Evolutionary conservation across 169 alveolate genomes (phyloP), one percentile per base, ranked within the genome.

Genomic region (Plasmodium reichenowi): DNA sequence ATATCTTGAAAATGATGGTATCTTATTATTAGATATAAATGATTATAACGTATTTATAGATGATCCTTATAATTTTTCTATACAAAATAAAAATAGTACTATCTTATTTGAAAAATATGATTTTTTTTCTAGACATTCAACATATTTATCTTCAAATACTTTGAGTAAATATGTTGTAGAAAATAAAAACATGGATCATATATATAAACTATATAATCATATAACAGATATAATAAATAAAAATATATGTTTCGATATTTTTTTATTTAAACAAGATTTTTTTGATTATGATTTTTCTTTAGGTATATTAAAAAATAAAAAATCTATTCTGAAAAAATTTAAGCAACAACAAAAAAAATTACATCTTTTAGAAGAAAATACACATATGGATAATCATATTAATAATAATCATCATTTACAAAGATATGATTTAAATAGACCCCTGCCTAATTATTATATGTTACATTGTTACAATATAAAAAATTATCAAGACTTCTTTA

Each of bases 1-100:
- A 10, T 80, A 20, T 45, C 63, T 80, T 9, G 90, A 80, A 67
- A 80, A 80, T 70, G 90, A 80, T 56, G 90, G 90, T n/a, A 66
- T 80, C 7, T 45, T 80, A 12, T 45, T 80, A 5, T 50, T 67
- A 80, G 80, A 80, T 38, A 80, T 80, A 17, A 80, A 80, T 43
- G 90, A 80, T 67, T 80, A 80, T 47, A 80, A 80, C 47, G 12
- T 80, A 29, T 80, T 80, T 26, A 67, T 80, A 64, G 45, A 80
- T 80, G 90, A 80, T 59, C 73, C 67, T 67, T n/a, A 52, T 71
- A 59, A 80, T 66, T 67, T 50, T 66, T 29, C 83, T 10, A 67
- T 80, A 2, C 6, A 50, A 54, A 80, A 80, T 70, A 59, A 64
- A 38, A 80, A 47, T 26, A 80, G 90, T 20, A 29, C 90, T 6